Conservation (phyloP, 371 early-diverging fungal genomes). For the Entomophthora muscae region DNA sequence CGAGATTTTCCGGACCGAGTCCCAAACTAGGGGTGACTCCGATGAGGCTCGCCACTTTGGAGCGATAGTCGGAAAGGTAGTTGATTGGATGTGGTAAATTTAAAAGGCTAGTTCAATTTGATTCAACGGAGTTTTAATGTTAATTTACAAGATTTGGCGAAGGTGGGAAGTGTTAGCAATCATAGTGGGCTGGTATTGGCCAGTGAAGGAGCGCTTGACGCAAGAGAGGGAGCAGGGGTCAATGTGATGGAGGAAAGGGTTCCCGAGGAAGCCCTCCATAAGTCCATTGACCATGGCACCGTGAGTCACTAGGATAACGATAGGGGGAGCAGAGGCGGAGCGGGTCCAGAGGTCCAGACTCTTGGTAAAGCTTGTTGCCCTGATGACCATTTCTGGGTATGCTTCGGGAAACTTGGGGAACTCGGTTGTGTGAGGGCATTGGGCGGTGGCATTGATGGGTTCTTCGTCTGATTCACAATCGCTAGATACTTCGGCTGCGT, state of each 20-base stretch:
- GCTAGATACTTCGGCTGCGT: background rate
- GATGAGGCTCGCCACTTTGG: no score
- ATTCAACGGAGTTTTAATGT: no score
- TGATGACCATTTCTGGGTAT: background rate
- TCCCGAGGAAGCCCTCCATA: background rate
- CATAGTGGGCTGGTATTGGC: background rate
- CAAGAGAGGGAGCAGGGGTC: background rate
- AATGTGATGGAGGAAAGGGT: background rate
- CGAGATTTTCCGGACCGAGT: no score
- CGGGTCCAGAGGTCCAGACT: background rate
- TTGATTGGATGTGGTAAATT: no score
- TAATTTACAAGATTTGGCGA: background rate
- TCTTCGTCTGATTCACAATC: background rate
- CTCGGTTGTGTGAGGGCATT: no score
- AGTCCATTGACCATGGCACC: slow-evolving; percentile 4
- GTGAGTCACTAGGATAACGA: slow-evolving; percentile 5
- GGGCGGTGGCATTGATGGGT: background rate
- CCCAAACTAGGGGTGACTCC: no score
- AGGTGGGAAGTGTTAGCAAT: background rate
- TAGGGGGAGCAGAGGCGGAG: background rate
- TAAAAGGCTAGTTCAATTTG: no score
- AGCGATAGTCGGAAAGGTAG: no score
- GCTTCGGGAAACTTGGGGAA: slow-evolving; percentile 9
- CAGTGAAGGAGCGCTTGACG: background rate
- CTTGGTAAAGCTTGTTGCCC: background rate